phyloP scores from a whole-genome alignment of 345 rosid genomes.

The Raphanus sativus region DNA sequence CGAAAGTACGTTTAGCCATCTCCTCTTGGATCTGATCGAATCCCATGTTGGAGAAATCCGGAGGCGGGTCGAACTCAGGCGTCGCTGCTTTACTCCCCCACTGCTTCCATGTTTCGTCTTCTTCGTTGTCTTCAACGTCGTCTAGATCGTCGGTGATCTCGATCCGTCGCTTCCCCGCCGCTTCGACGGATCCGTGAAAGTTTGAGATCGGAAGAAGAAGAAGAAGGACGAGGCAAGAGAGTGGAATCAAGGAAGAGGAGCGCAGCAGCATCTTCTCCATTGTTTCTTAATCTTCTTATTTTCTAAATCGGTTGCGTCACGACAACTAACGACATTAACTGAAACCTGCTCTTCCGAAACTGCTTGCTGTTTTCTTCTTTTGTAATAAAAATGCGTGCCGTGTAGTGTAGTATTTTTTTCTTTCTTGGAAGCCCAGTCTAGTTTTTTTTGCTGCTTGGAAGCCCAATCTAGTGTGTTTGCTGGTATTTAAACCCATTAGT shows the following conservation, averaged over 20 bases:
- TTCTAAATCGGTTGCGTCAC: conserved; percentile 13
- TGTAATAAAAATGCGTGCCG: not conserved
- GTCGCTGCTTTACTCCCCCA: conserved; percentile 66
- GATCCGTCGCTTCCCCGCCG: conserved; percentile 60
- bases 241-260: conserved; percentile 3
- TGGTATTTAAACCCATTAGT: not conserved
- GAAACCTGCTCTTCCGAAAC: not conserved
- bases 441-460: too few species aligned
- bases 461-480: not conserved
- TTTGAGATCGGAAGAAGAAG: conserved; percentile 25
- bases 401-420: not conserved
- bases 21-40: conserved; percentile 59
- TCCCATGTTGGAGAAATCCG: conserved; percentile 65
- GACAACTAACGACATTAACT: conserved; percentile 13
- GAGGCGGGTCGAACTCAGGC: conserved; percentile 60
- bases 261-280: conserved; percentile 17
- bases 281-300: not conserved
- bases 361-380: not conserved
- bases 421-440: not conserved
- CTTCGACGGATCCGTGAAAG: conserved; percentile 40
- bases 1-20: conserved; percentile 61
- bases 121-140: conserved; percentile 83
- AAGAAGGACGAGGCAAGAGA: conserved; percentile 28
- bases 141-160: conserved; percentile 85
- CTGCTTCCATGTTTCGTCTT: conserved; percentile 88